Conservation (phyloP, 768 basidiomycete species). For the Sarcodon sp. region DNA sequence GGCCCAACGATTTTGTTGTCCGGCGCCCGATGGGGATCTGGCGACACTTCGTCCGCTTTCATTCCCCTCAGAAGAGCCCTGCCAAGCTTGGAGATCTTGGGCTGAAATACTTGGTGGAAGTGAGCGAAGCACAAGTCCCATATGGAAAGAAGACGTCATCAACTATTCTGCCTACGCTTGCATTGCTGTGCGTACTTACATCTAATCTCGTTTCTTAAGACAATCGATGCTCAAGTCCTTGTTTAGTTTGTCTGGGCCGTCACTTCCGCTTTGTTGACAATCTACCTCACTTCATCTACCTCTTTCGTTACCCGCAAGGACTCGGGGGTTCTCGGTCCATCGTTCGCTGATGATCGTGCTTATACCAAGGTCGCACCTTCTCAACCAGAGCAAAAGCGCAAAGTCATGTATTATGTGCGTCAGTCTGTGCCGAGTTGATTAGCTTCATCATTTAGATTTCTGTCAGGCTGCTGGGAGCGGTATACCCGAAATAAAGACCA, state of each 20-base stretch:
- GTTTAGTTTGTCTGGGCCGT: constrained; percentile 60
- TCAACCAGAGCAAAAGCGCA: constrained; percentile 30
- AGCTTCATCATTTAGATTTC: background rate
- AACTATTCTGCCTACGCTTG: constrained; percentile 60
- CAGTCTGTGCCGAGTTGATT: background rate
- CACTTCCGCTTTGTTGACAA: constrained; percentile 66
- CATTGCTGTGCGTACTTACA: constrained; percentile 59
- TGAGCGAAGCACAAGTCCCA: constrained; percentile 14
- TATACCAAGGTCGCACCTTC: constrained; percentile 10
- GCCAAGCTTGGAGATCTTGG: constrained; percentile 71
- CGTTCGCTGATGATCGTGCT: constrained; percentile 19
- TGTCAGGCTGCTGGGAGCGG: constrained; percentile 91
- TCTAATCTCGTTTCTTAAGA: constrained; percentile 27
- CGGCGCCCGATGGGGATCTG: constrained; percentile 13
- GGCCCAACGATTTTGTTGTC: constrained; percentile 78
- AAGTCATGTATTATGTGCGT: constrained; percentile 76
- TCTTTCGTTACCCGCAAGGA: constrained; percentile 86
- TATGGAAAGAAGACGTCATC: constrained; percentile 28
- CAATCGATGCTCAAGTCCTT: constrained; percentile 33
- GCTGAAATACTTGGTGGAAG: constrained; percentile 33
- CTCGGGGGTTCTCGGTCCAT: constrained; percentile 49
- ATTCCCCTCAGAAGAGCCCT: constrained; percentile 23
- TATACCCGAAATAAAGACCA: constrained; percentile 98
- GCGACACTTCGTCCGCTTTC: constrained; percentile 1
- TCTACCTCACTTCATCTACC: constrained; percentile 79